These are phyloP conservation scores for Entomortierella beljakovae DNA, from an alignment of 192 early-diverging fungal genomes.

Conservation along the genomic window DNA sequence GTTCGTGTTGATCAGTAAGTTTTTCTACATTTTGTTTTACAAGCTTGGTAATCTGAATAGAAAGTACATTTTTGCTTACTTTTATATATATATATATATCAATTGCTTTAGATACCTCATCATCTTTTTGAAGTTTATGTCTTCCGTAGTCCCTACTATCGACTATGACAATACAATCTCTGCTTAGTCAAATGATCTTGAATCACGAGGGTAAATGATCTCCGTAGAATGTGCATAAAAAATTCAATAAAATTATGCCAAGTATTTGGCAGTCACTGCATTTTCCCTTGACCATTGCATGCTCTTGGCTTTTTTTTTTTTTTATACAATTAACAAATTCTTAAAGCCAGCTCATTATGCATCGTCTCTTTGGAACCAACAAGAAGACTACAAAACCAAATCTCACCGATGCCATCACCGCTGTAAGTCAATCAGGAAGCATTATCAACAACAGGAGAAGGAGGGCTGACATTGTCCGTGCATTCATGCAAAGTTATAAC, in stretches of 20 bases:
- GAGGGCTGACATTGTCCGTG: too few species aligned
- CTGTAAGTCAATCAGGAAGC: constrained; percentile 55
- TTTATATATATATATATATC: too few species aligned
- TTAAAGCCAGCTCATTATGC: constrained; percentile 65
- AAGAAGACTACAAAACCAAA: constrained; percentile 91
- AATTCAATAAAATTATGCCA: too few species aligned
- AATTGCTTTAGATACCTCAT: constrained; percentile 74
- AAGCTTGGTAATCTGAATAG: too few species aligned
- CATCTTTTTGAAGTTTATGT: constrained; percentile 98
- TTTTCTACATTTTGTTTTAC: neutral
- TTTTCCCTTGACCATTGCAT: too few species aligned
- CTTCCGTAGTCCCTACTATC: constrained; percentile 94
- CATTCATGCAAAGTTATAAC: too few species aligned
- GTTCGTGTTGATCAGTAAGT: constrained; percentile 92
- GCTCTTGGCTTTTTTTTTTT: neutral
- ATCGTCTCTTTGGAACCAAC: constrained; percentile 92
- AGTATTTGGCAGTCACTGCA: too few species aligned
- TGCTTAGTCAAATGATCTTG: constrained; percentile 58
- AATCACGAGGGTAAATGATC: too few species aligned
- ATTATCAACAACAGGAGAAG: too few species aligned
- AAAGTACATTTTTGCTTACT: too few species aligned
- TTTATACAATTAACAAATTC: neutral
- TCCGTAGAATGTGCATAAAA: too few species aligned
- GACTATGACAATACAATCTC: constrained; percentile 98
- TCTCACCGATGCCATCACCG: constrained; percentile 85